Evolutionary conservation across 148 eudicot genomes (phyloP).

Genomic region (Silene uniflora): DNA sequence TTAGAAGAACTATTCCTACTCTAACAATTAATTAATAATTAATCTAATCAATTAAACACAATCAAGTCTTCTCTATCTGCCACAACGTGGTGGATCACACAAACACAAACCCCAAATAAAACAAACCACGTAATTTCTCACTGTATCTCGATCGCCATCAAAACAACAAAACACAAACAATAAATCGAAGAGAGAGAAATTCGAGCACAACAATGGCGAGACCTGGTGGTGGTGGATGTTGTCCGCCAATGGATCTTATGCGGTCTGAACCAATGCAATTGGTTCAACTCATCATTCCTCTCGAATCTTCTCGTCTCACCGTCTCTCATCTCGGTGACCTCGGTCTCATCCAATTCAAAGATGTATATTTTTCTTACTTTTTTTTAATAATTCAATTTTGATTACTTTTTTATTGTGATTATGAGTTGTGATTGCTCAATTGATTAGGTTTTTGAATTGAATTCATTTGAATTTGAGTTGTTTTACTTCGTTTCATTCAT

Average conservation of each 20-base stretch:
- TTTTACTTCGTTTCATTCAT: neutral
- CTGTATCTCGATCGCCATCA: neutral
- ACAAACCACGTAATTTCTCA: neutral
- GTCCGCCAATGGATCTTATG: constrained; percentile 56
- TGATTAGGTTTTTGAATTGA: neutral
- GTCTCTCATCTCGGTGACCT: constrained; percentile 49
- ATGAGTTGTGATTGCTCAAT: constrained; percentile 3
- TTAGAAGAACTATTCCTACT: too few species aligned
- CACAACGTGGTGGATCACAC: neutral
- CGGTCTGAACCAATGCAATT: constrained; percentile 55
- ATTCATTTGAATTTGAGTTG: neutral
- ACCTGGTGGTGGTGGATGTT: constrained; percentile 23
- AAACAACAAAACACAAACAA: neutral
- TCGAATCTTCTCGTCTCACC: constrained; percentile 49
- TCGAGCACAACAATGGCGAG: constrained; percentile 15
- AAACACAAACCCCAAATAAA: neutral
- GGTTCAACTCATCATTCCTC: constrained; percentile 47
- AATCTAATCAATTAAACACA: neutral
- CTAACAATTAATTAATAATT: too few species aligned
- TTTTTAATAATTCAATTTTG: too few species aligned
- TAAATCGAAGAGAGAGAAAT: neutral
- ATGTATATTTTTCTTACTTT: constrained; percentile 21
- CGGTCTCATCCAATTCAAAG: constrained; percentile 52
- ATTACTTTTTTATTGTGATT: neutral
- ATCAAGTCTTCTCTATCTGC: neutral